phyloP scores from a whole-genome alignment of 106 monocot genomes.

The Phalaenopsis equestris region DNA sequence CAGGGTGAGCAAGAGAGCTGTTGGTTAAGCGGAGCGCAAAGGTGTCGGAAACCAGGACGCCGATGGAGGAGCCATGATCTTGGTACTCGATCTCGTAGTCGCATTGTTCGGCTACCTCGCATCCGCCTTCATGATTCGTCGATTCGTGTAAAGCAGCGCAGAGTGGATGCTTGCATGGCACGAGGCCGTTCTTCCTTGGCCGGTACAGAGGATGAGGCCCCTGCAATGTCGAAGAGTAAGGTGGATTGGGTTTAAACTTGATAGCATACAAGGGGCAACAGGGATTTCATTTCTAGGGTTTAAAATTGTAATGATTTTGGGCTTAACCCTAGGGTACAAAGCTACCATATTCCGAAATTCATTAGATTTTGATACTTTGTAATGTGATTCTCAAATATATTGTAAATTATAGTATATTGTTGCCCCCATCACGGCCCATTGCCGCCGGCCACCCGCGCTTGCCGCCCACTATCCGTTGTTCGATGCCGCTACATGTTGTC shows the following conservation, averaged over 20 bases:
- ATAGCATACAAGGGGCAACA: neutral
- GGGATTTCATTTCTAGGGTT: neutral
- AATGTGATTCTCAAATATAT: too few species aligned
- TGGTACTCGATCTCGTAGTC: constrained; percentile 79
- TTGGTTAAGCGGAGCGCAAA: constrained; percentile 52
- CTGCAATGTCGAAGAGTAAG: constrained; percentile 14
- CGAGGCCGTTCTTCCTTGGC: constrained; percentile 50
- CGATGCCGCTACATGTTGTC: too few species aligned
- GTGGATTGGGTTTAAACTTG: neutral
- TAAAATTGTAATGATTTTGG: too few species aligned
- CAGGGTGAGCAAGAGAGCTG: constrained; percentile 38
- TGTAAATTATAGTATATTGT: too few species aligned
- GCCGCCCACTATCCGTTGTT: too few species aligned
- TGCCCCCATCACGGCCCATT: too few species aligned
- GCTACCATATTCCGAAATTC: too few species aligned
- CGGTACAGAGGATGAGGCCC: constrained; percentile 74
- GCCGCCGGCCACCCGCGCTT: too few species aligned
- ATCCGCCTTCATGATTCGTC: constrained; percentile 9
- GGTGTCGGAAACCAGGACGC: constrained; percentile 66
- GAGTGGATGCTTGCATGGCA: constrained; percentile 50
- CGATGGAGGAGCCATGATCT: constrained; percentile 64
- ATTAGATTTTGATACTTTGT: too few species aligned
- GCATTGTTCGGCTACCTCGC: constrained; percentile 43
- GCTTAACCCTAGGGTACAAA: too few species aligned
- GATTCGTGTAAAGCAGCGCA: constrained; percentile 38